A percentile compares a stretch with the other conserved stretches of the same genome.
Conservation (phyloP, 2,329 filamentous ascomycete genomes). For the Microsporum canis region DNA sequence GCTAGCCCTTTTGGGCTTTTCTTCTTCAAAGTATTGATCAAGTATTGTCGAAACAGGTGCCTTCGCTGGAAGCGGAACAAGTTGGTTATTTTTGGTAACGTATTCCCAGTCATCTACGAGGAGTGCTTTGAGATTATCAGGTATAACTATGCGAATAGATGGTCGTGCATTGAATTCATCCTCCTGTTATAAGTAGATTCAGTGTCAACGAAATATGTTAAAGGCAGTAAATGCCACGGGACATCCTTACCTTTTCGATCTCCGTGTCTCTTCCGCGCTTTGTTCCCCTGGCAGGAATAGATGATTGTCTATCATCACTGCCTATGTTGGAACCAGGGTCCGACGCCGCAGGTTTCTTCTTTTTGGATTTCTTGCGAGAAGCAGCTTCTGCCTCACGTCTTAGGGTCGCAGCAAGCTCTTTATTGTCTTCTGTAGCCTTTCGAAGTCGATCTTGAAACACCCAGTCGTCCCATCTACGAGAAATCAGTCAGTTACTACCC, state of each 20-base stretch:
- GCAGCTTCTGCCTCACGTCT: conserved; percentile 33
- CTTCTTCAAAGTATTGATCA: conserved; percentile 64
- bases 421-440: conserved; percentile 91
- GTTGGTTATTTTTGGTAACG: conserved; percentile 84
- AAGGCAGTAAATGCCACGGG: background rate
- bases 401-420: conserved; percentile 58
- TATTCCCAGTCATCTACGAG: conserved; percentile 99
- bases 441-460: conserved; percentile 85
- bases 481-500: background rate
- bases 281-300: conserved; percentile 33
- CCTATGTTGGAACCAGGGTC: conserved; percentile 34
- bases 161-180: conserved; percentile 75
- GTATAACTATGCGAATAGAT: conserved; percentile 73
- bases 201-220: background rate
- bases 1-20: conserved; percentile 49
- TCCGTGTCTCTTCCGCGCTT: conserved; percentile 38
- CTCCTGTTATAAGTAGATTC: conserved; percentile 50
- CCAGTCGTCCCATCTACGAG: conserved; percentile 86
- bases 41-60: conserved; percentile 68
- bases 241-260: conserved; percentile 36
- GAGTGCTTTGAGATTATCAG: conserved; percentile 80
- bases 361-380: conserved; percentile 23
- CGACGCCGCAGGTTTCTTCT: conserved; percentile 29
- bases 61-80: conserved; percentile 70
- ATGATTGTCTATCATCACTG: conserved; percentile 37